Evolutionary conservation across 345 rosid genomes (phyloP).

Genomic region (Triadica sebifera): DNA sequence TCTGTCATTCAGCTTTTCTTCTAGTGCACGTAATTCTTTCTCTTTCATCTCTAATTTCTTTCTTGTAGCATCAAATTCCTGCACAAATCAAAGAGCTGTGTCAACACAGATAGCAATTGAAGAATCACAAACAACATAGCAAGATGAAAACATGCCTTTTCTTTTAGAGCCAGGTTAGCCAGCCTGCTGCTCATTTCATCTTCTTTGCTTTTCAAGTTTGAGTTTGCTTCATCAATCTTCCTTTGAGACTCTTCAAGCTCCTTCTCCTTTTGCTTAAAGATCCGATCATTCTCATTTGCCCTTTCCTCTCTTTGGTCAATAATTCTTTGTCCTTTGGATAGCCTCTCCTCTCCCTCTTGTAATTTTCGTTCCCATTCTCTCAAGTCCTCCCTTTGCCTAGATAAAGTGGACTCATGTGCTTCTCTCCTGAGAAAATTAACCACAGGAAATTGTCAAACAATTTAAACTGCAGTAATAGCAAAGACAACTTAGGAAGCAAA

Average conservation of each 20-base stretch:
- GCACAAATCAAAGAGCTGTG: slow-evolving; percentile 10
- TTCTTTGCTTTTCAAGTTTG: slow-evolving; percentile 59
- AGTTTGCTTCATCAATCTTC: slow-evolving; percentile 64
- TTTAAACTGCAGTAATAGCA: not conserved
- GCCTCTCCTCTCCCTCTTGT: slow-evolving; percentile 87
- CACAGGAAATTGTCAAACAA: slow-evolving; percentile 9
- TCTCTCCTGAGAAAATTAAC: slow-evolving; percentile 55
- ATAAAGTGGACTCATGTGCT: slow-evolving; percentile 54
- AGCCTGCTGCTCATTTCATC: slow-evolving; percentile 65
- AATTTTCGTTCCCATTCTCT: slow-evolving; percentile 88
- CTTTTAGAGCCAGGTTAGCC: slow-evolving; percentile 49
- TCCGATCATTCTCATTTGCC: slow-evolving; percentile 71
- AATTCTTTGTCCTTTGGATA: slow-evolving; percentile 55
- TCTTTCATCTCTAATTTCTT: slow-evolving; percentile 67
- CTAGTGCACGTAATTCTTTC: slow-evolving; percentile 50
- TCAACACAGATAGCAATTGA: not conserved
- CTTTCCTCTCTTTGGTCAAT: slow-evolving; percentile 90
- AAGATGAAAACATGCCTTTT: slow-evolving; percentile 51
- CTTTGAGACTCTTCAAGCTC: slow-evolving; percentile 72
- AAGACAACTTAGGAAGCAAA: not conserved
- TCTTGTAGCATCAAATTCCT: slow-evolving; percentile 59
- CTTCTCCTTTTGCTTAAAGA: slow-evolving; percentile 71
- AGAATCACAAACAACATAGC: not conserved
- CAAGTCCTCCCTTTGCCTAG: slow-evolving; percentile 92
- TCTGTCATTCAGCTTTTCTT: slow-evolving; percentile 78